Base-by-base conservation (phyloP, 2,329 filamentous ascomycete species). In the Colletotrichum tropicicola region DNA sequence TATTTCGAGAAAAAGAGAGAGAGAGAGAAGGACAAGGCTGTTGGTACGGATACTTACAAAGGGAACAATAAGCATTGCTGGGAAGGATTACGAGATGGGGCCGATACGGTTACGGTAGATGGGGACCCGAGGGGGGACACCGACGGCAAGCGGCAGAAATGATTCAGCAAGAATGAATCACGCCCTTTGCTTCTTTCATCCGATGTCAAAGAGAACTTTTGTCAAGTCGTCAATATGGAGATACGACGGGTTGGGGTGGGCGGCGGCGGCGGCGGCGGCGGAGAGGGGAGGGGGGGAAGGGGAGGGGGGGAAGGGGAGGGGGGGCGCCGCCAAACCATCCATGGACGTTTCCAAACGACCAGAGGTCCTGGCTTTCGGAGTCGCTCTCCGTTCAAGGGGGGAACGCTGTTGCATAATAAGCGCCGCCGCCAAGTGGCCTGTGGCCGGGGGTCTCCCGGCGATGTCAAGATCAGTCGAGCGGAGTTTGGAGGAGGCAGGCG, bases 61-160 rank as follows among this genome's bases (percentile, higher is more conserved):
- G 59, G 59, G 59, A 63, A 59, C 59, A 63, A 58, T 59, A 63
- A 65, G 61, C 61, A 55, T 65, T 44, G 32, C 21, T 55, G 61
- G 49, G 49, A 49, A 44, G 49, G 49, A 43, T 61, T 65, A 65
- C 61, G 61, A 61, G 48, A 64, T 60, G 47, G 27, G 47, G 47
- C 35, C 17, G 56, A 43, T 32, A 30, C n/a, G 39, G 45, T 25
- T 44, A 23, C 47, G 59, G 45, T 45, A 45, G 23, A 25, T 23
- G 43, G 19, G 41, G 43, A 19, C 43, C 32, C 32, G 10, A 15
- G 12, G n/a, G n/a, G 32, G 32, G 32, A 15, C 9, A 35, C n/a
- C 19, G 43, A 8, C 19, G 41, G 53, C 23, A 53, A 19, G 15
- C 21, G 17, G 19, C 51, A n/a, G 6, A 45, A 28, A 25, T 4